Evolutionary conservation across 2,329 filamentous ascomycete genomes (phyloP), one percentile per base, ranked within the genome.

Genomic region (Dactylellina parvicollis): DNA sequence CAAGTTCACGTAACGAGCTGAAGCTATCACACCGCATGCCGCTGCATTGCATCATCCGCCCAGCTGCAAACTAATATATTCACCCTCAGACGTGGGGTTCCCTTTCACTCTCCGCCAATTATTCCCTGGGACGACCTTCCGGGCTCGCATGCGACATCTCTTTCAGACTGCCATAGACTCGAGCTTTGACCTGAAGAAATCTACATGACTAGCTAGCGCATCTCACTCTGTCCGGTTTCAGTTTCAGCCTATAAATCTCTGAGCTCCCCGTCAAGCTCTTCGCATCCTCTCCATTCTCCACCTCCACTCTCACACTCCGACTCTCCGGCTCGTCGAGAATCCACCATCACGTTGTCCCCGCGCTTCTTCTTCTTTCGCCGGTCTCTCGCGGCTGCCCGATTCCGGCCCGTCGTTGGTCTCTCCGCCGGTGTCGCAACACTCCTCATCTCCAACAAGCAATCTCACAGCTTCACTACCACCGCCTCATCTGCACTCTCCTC

Each of bases 281-380:
- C 40, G 12, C 12, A 26, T 28, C 44, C 22, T 47, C 14, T 50
- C 26, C 8, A 28, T 7, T 34, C 47, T 32, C 28, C 24, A 16
- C 47, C 26, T 26, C 28, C 47, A 3, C 47, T 7, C n/a, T 4
- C 47, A 34, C 22, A 30, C 28, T 22, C 40, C 50, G 9, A 14
- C 12, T 40, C 32, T 40, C 3, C 50, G 4, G 1, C 50, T 16
- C n/a, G 20, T 10, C 18, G 24, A 36, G 64, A 42, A 30, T 26
- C 20, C 3, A 12, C 42, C 57, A 77, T 59, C 60, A 78, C 77
- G 77, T 71, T 76, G 74, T 77, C 76, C 42, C 64, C 59, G n/a
- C 64, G 55, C 16, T 66, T 77, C 56, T 64, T 77, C 56, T 64
- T 76, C 74, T 72, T 66, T 59, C 64, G 65, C 22, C 40, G 52